These are phyloP conservation scores for Chytridium lagenaria DNA, from an alignment of 371 early-diverging fungal species.

Conservation along the genomic window DNA sequence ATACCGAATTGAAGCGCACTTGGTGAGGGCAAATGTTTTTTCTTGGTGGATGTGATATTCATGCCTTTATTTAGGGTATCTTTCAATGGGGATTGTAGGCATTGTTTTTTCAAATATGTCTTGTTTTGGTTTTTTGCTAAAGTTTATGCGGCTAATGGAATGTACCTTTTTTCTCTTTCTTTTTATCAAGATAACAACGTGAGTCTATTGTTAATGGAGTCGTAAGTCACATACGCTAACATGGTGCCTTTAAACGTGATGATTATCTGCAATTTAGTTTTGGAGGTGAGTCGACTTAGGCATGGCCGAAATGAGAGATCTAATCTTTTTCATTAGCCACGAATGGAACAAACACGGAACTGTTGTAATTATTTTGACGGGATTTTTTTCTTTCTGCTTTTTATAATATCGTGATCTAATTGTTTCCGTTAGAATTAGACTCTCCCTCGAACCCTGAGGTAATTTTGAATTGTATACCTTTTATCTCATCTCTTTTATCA, in stretches of 20 bases:
- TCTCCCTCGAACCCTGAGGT: constrained; percentile 32
- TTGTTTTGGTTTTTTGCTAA: too few relatives aligned
- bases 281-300: too few relatives aligned
- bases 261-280: too few relatives aligned
- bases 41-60: too few relatives aligned
- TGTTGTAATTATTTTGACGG: constrained; percentile 30
- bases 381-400: background rate
- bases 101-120: background rate
- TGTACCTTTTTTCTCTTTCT: constrained; percentile 5
- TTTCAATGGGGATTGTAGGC: constrained; percentile 30
- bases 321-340: background rate
- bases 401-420: background rate
- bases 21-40: constrained; percentile 18
- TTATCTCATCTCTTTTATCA: background rate
- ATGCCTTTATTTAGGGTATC: constrained; percentile 26
- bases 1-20: constrained; percentile 18
- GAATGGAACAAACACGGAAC: constrained; percentile 37
- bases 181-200: constrained; percentile 3
- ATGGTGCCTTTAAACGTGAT: too few relatives aligned
- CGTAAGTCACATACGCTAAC: too few relatives aligned
- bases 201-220: too few relatives aligned
- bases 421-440: constrained; percentile 18
- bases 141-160: too few relatives aligned
- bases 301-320: constrained; percentile 20
- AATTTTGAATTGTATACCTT: background rate